Base-by-base conservation (phyloP, 2,329 filamentous ascomycete species). In the Pseudophaeomoniella oleicola region DNA sequence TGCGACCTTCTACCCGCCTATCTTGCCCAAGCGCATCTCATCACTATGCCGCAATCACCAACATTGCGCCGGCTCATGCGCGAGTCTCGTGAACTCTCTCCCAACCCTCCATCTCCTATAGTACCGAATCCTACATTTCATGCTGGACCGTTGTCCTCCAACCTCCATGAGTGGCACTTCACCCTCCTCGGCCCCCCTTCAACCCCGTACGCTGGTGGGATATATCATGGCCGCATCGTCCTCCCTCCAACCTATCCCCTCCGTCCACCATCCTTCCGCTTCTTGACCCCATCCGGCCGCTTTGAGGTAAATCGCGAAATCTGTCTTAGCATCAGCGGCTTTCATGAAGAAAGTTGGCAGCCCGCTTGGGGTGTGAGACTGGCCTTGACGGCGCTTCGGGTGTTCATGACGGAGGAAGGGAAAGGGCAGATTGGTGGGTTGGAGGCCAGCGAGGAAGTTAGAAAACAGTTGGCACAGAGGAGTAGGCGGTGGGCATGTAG, bases 131-230 rank as follows among this genome's bases (percentile, higher is more conserved):
- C 82, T 37, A 85, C 94, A 63, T 92, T 88, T 60, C 75, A 80
- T 47, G 90, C 88, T 30, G 69, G 78, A 3, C 90, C 90, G 0
- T 56, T 63, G 29, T 74, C 88, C 43, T 88, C 96, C 54, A 86
- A 96, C 59, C 77, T 98, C 37, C 94, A 94, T 62, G 87, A 96
- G 61, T 98, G 90, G 90, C 90, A 98, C 65, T 98, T 96, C 62
- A 98, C 90, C 0, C 69, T 98, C n/a, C 76, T 80, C 36, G 90
- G 90, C 0, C 87, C 88, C 0, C 67, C 73, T 19, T 71, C 72
- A 13, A 87, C 85, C 0, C 74, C 78, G 27, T 94, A 87, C 61
- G 74, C 75, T 32, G 64, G 69, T 19, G 90, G 90, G 34, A 73
- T 94, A 51, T 98, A 96, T 64, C 90, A 98, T 60, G 90, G 90